A percentile compares a stretch with the other conserved stretches of the same genome.
Evolutionary conservation across 2,329 filamentous ascomycete genomes (phyloP).

Genomic region (Colletotrichum musae): DNA sequence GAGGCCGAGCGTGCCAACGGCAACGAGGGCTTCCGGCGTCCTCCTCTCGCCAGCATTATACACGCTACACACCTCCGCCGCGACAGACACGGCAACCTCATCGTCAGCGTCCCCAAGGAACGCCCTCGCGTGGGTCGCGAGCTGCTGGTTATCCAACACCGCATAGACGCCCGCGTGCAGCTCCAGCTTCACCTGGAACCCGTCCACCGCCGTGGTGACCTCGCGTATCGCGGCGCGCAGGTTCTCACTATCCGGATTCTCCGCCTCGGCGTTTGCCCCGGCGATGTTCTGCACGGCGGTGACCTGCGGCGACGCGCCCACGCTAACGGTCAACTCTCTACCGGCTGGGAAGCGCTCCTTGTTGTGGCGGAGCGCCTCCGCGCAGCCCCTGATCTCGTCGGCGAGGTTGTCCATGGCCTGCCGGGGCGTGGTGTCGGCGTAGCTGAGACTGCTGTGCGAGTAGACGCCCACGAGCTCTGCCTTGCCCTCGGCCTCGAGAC

Average conservation of each 20-base stretch:
- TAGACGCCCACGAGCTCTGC: constrained; percentile 47
- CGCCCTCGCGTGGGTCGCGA: constrained; percentile 66
- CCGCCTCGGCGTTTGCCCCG: background rate
- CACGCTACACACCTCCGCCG: constrained; percentile 73
- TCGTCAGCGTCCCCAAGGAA: constrained; percentile 48
- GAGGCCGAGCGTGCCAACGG: constrained; percentile 70
- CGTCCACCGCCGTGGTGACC: background rate
- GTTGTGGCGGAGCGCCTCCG: constrained; percentile 44
- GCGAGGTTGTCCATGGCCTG: constrained; percentile 50
- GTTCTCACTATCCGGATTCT: constrained; percentile 7
- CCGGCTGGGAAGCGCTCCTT: constrained; percentile 38
- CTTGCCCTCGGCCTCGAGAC: constrained; percentile 40
- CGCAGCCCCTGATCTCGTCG: constrained; percentile 49
- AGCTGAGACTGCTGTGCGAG: constrained; percentile 53
- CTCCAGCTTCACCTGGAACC: constrained; percentile 58
- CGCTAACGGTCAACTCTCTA: constrained; percentile 46
- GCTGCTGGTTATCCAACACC: constrained; percentile 75
- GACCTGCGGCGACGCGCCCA: constrained; percentile 52
- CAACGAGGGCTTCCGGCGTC: constrained; percentile 67
- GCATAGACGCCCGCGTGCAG: constrained; percentile 78
- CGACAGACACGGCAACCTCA: constrained; percentile 69
- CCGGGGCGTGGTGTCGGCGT: constrained; percentile 45
- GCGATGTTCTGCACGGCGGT: constrained; percentile 47
- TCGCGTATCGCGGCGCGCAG: constrained; percentile 6
- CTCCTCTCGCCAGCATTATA: constrained; percentile 60